A percentile compares a stretch with the other conserved stretches of the same genome.
phyloP scores from a whole-genome alignment of 2,329 filamentous ascomycete genomes.

The Penicillium sp. region DNA sequence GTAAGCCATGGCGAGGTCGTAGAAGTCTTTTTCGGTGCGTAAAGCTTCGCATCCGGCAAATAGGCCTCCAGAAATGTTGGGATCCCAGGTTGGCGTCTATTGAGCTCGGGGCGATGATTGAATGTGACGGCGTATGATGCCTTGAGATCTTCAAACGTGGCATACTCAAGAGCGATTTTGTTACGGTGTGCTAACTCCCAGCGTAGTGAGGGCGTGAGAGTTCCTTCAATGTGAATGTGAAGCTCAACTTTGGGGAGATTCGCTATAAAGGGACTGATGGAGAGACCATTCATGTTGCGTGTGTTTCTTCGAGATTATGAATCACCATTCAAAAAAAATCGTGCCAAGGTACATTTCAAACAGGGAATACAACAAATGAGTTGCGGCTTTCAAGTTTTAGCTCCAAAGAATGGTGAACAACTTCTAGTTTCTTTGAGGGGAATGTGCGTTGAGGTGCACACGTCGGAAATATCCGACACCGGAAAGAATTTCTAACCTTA shows the following conservation, averaged over 20 bases:
- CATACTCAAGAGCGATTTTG: slow-evolving; percentile 30
- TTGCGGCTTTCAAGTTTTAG: background rate
- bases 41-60: slow-evolving; percentile 25
- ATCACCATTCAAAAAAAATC: background rate
- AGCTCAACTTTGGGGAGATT: slow-evolving; percentile 48
- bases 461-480: background rate
- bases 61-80: slow-evolving; percentile 37
- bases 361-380: background rate
- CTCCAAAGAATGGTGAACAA: background rate
- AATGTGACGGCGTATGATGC: slow-evolving; percentile 36
- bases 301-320: background rate
- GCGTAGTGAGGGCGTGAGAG: slow-evolving; percentile 41
- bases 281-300: slow-evolving; percentile 19
- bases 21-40: slow-evolving; percentile 39
- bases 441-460: background rate
- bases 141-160: slow-evolving; percentile 33
- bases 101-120: slow-evolving; percentile 41
- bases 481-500: background rate
- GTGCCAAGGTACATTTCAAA: background rate
- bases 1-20: slow-evolving; percentile 44
- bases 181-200: slow-evolving; percentile 47
- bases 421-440: background rate
- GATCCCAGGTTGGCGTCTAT: slow-evolving; percentile 30
- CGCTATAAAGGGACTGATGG: slow-evolving; percentile 33
- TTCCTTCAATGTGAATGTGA: slow-evolving; percentile 51